Conservation (phyloP, 768 basidiomycete species). For the Porphyrellus cyaneotinctus region DNA sequence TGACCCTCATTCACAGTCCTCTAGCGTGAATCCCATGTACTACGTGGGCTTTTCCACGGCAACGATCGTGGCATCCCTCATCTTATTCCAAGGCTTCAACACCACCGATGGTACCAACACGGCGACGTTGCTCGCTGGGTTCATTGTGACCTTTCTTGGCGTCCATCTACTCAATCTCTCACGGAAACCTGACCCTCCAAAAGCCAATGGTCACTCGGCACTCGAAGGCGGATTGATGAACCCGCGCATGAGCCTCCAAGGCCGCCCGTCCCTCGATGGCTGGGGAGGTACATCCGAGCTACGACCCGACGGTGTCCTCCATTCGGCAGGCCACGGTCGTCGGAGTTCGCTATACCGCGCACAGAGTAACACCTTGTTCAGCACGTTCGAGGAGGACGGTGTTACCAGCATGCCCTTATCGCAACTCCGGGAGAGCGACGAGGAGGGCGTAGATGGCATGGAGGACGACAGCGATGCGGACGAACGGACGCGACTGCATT, state of each 20-base stretch:
- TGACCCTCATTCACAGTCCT: not conserved
- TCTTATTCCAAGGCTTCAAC: conserved; percentile 97
- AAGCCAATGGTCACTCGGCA: conserved; percentile 45
- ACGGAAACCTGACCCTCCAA: conserved; percentile 48
- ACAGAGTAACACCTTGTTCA: conserved; percentile 67
- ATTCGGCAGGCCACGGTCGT: conserved; percentile 52
- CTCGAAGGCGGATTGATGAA: conserved; percentile 69
- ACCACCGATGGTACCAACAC: conserved; percentile 79
- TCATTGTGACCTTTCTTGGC: conserved; percentile 90
- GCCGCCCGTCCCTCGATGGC: conserved; percentile 75
- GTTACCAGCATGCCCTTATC: conserved; percentile 48
- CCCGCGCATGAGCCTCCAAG: conserved; percentile 76
- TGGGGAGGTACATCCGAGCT: conserved; percentile 48
- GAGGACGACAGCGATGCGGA: conserved; percentile 45
- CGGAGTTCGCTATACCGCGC: conserved; percentile 62
- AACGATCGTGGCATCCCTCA: conserved; percentile 90
- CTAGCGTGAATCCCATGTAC: conserved; percentile 95
- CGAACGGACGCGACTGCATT: conserved; percentile 37
- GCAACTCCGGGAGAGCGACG: conserved; percentile 63
- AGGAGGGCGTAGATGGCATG: conserved; percentile 44
- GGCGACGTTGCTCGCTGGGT: conserved; percentile 83
- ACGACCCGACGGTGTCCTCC: conserved; percentile 21
- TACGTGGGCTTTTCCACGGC: conserved; percentile 95
- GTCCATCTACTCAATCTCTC: conserved; percentile 92
- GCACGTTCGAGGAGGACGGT: conserved; percentile 57